A percentile compares a stretch with the other conserved stretches of the same genome.
Conservation (phyloP, 176 grass and related monocot genomes). For the Eremochloa ophiuroides region DNA sequence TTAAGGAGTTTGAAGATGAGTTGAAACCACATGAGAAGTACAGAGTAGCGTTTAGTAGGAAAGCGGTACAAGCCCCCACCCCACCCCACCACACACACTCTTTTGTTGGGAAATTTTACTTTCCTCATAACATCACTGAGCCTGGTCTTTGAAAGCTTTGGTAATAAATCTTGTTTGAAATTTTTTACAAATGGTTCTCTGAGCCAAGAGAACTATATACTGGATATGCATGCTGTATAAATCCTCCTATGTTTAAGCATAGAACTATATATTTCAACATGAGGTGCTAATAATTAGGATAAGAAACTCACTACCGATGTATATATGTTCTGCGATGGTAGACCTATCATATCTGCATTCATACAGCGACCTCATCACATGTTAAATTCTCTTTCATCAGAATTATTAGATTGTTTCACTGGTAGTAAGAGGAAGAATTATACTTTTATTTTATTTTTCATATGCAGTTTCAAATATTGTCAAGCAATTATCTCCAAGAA, state of each 20-base stretch:
- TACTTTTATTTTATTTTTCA: not conserved
- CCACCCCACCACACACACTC: not conserved
- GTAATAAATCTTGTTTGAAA: not conserved
- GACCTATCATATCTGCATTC: not conserved
- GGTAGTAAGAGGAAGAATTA: not conserved
- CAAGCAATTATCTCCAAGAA: constrained; percentile 38
- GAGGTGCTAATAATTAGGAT: not conserved
- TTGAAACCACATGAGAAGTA: constrained; percentile 17
- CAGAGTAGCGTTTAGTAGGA: not conserved
- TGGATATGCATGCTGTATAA: not conserved
- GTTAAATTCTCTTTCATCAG: not conserved
- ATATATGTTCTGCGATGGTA: not conserved
- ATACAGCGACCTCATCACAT: not conserved
- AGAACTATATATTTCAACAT: not conserved
- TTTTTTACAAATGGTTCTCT: not conserved
- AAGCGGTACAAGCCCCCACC: not conserved
- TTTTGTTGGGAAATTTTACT: not conserved
- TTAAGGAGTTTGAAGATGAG: constrained; percentile 24
- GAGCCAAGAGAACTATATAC: not conserved
- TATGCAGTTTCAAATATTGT: constrained; percentile 21
- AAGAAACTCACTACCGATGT: not conserved
- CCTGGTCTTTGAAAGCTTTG: not conserved
- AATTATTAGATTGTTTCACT: not conserved
- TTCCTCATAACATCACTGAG: not conserved
- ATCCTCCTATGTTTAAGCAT: not conserved